These are phyloP conservation scores for Kuraishia molischiana DNA, from an alignment of 805 yeast species.

Conservation along the genomic window DNA sequence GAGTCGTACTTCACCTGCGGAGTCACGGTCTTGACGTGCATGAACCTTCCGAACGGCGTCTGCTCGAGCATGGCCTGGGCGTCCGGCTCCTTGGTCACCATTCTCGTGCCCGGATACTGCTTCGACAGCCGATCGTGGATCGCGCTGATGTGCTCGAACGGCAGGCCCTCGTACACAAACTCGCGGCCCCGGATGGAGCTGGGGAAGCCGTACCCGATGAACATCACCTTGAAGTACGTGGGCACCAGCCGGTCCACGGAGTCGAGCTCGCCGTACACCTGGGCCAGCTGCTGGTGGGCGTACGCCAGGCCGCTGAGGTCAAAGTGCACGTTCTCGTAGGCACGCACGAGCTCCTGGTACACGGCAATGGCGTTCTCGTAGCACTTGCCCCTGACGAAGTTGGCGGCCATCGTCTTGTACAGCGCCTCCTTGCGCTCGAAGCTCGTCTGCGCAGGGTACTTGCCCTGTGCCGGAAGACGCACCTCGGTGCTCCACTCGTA, in stretches of 20 bases:
- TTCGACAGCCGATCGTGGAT: conserved; percentile 68
- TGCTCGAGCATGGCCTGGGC: conserved; percentile 38
- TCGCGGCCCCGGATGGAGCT: conserved; percentile 62
- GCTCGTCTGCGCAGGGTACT: conserved; percentile 69
- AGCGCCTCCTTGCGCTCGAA: conserved; percentile 75
- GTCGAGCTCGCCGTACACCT: conserved; percentile 58
- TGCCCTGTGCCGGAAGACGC: conserved; percentile 51
- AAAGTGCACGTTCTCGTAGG: conserved; percentile 63
- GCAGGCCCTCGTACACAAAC: conserved; percentile 77
- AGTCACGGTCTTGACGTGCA: conserved; percentile 63
- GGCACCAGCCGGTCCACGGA: conserved; percentile 65
- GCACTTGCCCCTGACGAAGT: conserved; percentile 61
- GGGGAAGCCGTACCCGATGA: conserved; percentile 82
- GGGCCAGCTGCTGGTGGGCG: conserved; percentile 59
- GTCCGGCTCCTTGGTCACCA: conserved; percentile 45
- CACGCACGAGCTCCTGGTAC: conserved; percentile 67
- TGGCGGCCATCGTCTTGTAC: conserved; percentile 58
- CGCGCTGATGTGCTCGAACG: conserved; percentile 80
- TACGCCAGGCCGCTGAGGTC: conserved; percentile 68
- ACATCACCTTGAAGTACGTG: conserved; percentile 69
- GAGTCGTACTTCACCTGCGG: conserved; percentile 46
- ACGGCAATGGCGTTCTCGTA: conserved; percentile 74
- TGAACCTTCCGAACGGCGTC: conserved; percentile 59
- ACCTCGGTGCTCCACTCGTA: conserved; percentile 63
- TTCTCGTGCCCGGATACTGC: conserved; percentile 74